phyloP scores from a whole-genome alignment of 106 monocot genomes.

The Acanthochlamys bracteata region DNA sequence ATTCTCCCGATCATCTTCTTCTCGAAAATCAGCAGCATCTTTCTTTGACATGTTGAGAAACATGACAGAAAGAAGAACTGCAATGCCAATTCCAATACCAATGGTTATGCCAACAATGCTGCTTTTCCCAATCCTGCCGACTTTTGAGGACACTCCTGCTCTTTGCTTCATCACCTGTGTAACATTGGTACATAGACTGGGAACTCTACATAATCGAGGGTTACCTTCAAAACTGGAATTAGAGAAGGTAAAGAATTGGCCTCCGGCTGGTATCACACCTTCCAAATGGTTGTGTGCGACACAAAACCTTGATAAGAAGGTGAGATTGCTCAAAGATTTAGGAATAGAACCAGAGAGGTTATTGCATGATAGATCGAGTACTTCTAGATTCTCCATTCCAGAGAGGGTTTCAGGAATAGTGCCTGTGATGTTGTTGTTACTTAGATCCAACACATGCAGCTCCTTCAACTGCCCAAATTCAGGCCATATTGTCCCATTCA shows the following conservation, averaged over 20 bases:
- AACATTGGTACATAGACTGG: slow-evolving; percentile 19
- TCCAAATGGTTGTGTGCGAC: slow-evolving; percentile 49
- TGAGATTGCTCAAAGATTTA: slow-evolving; percentile 45
- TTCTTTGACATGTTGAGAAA: slow-evolving; percentile 40
- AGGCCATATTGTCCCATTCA: slow-evolving; percentile 52
- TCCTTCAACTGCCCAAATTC: slow-evolving; percentile 55
- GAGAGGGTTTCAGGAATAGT: slow-evolving; percentile 46
- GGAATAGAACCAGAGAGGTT: slow-evolving; percentile 52
- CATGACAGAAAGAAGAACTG: slow-evolving; percentile 32
- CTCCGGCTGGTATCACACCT: slow-evolving; percentile 46
- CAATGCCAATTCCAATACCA: slow-evolving; percentile 29
- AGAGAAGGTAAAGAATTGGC: slow-evolving; percentile 60
- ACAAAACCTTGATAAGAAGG: slow-evolving; percentile 68
- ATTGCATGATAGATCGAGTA: slow-evolving; percentile 54
- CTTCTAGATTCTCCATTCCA: slow-evolving; percentile 56
- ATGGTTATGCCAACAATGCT: slow-evolving; percentile 46
- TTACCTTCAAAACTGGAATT: slow-evolving; percentile 70
- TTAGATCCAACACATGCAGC: slow-evolving; percentile 74
- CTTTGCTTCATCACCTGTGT: not conserved
- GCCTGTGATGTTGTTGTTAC: slow-evolving; percentile 46
- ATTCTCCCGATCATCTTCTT: slow-evolving; percentile 28
- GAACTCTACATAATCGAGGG: slow-evolving; percentile 38
- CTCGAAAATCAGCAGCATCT: slow-evolving; percentile 16
- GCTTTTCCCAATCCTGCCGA: slow-evolving; percentile 20
- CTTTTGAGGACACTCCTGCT: slow-evolving; percentile 8